phyloP scores from a whole-genome alignment of 202 grass and related monocot genomes.

The Panicum virgatum region DNA sequence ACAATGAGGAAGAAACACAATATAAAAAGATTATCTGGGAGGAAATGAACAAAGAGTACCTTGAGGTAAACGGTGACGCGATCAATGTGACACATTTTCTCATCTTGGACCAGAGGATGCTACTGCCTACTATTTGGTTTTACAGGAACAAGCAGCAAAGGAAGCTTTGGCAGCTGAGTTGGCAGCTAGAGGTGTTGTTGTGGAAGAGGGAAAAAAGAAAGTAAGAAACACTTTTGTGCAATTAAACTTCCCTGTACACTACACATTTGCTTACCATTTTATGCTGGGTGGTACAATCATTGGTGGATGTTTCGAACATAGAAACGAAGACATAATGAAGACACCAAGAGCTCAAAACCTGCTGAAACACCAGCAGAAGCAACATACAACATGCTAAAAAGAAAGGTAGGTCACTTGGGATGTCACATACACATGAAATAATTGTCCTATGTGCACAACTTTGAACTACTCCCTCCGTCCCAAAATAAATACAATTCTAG shows the following conservation, averaged over 20 bases:
- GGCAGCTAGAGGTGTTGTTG: constrained; percentile 60
- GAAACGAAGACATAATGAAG: constrained; percentile 67
- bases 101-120: constrained; percentile 7
- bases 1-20: constrained; percentile 84
- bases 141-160: constrained; percentile 85
- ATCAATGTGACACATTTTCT: constrained; percentile 17
- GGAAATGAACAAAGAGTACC: constrained; percentile 98
- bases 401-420: constrained; percentile 34
- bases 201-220: constrained; percentile 56
- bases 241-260: background rate
- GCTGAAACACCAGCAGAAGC: constrained; percentile 88
- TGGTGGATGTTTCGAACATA: constrained; percentile 46
- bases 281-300: background rate
- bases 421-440: background rate
- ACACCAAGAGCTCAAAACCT: constrained; percentile 53
- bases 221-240: constrained; percentile 34
- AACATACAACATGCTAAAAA: constrained; percentile 81
- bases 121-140: constrained; percentile 26
- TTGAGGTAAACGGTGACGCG: constrained; percentile 57
- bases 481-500: too few species aligned
- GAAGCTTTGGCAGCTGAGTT: constrained; percentile 70
- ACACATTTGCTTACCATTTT: constrained; percentile 14
- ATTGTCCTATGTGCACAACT: background rate
- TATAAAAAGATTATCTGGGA: constrained; percentile 94
- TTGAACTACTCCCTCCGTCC: too few species aligned